A percentile compares a stretch with the other conserved stretches of the same genome.
Conservation (phyloP, 2,329 filamentous ascomycete genomes). For the Aspergillus vadensis region DNA sequence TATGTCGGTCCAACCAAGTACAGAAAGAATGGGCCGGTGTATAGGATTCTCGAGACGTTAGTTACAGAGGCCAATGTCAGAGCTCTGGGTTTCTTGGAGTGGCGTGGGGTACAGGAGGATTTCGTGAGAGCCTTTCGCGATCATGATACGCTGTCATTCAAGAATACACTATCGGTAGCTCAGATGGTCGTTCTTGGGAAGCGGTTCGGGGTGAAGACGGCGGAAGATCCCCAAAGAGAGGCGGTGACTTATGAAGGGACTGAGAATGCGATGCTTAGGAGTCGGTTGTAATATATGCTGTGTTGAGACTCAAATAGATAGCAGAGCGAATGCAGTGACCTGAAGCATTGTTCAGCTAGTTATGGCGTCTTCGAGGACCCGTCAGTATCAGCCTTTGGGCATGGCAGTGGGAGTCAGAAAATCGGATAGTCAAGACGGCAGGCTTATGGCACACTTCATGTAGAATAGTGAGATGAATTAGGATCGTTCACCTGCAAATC, state of each 20-base stretch:
- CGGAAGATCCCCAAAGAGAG: slow-evolving; percentile 12
- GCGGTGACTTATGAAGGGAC: neutral
- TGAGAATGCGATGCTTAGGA: neutral
- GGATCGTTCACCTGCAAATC: too few species aligned
- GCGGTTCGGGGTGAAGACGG: slow-evolving; percentile 47
- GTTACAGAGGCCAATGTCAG: slow-evolving; percentile 43
- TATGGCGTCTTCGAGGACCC: too few species aligned
- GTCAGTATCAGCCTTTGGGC: too few species aligned
- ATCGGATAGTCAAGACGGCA: too few species aligned
- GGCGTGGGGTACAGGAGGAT: slow-evolving; percentile 35
- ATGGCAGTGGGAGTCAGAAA: too few species aligned
- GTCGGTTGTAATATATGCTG: neutral
- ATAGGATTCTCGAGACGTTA: slow-evolving; percentile 32
- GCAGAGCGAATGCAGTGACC: too few species aligned
- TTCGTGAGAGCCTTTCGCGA: slow-evolving; percentile 46
- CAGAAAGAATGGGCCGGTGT: slow-evolving; percentile 47
- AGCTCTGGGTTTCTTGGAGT: slow-evolving; percentile 47
- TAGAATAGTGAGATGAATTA: too few species aligned
- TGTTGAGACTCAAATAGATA: too few species aligned
- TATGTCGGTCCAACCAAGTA: slow-evolving; percentile 52
- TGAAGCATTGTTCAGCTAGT: too few species aligned
- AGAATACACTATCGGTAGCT: slow-evolving; percentile 42
- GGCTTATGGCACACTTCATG: too few species aligned
- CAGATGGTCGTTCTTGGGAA: slow-evolving; percentile 50
- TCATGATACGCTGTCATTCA: slow-evolving; percentile 37